A percentile compares a stretch with the other conserved stretches of the same genome.
phyloP scores from a whole-genome alignment of 495 filamentous ascomycete species.

The Hypoxylon perforatum region DNA sequence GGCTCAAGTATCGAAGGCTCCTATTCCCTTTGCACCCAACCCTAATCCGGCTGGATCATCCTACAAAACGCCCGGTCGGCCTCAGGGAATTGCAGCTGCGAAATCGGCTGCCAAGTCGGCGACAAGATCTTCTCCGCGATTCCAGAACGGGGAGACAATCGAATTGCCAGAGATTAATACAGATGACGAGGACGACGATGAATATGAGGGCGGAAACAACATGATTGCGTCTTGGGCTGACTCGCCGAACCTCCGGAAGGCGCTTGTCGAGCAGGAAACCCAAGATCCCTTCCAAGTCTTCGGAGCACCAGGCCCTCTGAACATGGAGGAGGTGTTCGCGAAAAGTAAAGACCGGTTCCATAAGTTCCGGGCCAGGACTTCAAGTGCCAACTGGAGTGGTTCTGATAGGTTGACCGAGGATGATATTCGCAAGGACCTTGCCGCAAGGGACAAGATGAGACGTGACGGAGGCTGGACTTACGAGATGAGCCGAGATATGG shows the following conservation, averaged over 20 bases:
- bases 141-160: constrained; percentile 82
- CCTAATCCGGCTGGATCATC: constrained; percentile 63
- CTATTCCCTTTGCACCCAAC: constrained; percentile 86
- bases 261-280: constrained; percentile 79
- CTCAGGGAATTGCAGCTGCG: constrained; percentile 53
- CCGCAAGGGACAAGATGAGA: constrained; percentile 81
- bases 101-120: constrained; percentile 63
- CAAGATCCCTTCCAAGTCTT: constrained; percentile 90
- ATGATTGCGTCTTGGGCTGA: constrained; percentile 83
- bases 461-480: constrained; percentile 90
- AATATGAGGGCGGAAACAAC: constrained; percentile 65
- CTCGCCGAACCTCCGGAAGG: constrained; percentile 76
- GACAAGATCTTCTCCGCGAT: constrained; percentile 78
- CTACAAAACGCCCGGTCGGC: constrained; percentile 71
- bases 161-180: constrained; percentile 89
- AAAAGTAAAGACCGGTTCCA: constrained; percentile 81
- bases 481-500: constrained; percentile 59
- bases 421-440: constrained; percentile 81
- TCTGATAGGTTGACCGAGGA: constrained; percentile 91
- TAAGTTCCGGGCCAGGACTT: constrained; percentile 87
- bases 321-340: constrained; percentile 95
- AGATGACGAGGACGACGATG: constrained; percentile 84
- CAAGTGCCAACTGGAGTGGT: constrained; percentile 91
- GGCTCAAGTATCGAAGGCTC: constrained; percentile 83
- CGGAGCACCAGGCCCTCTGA: constrained; percentile 83